A percentile compares a stretch with the other conserved stretches of the same genome.
Evolutionary conservation across 495 filamentous ascomycete genomes (phyloP).

Genomic region (Margaritispora aquatica): DNA sequence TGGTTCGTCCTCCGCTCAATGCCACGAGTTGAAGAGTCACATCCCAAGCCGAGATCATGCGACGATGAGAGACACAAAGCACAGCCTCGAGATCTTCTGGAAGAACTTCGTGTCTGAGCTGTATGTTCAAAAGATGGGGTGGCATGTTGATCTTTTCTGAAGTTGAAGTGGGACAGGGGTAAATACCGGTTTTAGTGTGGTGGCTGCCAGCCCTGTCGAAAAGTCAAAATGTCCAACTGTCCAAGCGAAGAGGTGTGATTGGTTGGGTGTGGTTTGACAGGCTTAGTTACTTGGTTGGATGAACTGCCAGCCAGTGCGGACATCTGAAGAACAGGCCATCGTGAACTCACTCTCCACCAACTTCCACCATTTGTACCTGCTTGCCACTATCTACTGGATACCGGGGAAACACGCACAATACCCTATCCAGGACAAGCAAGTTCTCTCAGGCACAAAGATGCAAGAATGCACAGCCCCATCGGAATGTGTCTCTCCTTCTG

Average conservation of each 20-base stretch:
- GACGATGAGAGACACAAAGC: not conserved
- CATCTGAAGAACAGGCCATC: not conserved
- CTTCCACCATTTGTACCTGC: not conserved
- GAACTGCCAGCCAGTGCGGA: not conserved
- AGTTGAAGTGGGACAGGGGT: not conserved
- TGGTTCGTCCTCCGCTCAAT: not conserved
- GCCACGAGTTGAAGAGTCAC: not conserved
- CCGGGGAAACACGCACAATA: not conserved
- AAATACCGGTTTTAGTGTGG: not conserved
- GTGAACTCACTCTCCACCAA: no score
- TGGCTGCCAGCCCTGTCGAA: not conserved
- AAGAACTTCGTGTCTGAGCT: no score
- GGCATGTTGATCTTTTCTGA: not conserved
- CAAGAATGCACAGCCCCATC: constrained; percentile 4
- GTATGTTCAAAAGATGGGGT: not conserved
- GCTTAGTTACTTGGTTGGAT: not conserved
- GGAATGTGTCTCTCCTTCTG: not conserved
- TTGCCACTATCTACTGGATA: not conserved
- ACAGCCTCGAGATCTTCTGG: not conserved
- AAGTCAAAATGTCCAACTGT: no score
- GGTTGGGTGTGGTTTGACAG: not conserved
- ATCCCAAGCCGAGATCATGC: not conserved
- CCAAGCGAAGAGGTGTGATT: not conserved
- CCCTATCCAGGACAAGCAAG: no score
- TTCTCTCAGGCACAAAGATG: no score